Evolutionary conservation across 305 asterid species (phyloP), one percentile per base, ranked within the genome.

Genomic region (Fraxinus albicans): DNA sequence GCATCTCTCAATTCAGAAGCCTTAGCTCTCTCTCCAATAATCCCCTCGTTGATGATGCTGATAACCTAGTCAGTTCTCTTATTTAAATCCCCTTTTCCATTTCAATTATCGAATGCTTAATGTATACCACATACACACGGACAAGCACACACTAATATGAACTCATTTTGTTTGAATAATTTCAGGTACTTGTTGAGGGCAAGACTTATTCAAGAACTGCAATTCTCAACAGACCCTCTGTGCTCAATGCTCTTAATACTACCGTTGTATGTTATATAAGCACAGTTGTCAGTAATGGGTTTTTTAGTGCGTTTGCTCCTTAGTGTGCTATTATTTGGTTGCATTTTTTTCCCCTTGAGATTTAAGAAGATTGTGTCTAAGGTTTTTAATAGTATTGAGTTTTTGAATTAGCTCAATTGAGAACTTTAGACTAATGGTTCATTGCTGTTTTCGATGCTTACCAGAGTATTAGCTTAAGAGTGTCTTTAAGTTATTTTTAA

Each of bases 131-230:
- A 58, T 23, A 63, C 31, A 63, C 15, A 23, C 12, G 33, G 34
- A 63, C 73, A 19, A 2, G 23, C 12, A 23, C 73, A 9, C 33
- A 8, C 5, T 23, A 23, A 8, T 19, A 63, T 63, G 31, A 10
- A 53, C 2, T 72, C 8, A 8, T 78, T 78, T 86, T 29, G 34
- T 7, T 7, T 40, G 23, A 75, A 29, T 80, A 50, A 80, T 17
- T 86, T 79, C 93, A 95, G 99, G 98, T 95, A 21, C 47, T 91
- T 79, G 97, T 90, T 82, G 99, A 95, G 89, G 91, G 92, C 44
- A 91, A 90, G 83, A 93, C 88, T 78, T 83, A 86, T 88, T 93
- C 97, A 21, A 93, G 97, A 90, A 94, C 91, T 79, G 98, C 97
- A 47, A 87, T 93, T 84, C 94, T 95, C 83, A 93, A 94, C 83